These are phyloP conservation scores for Tolypocladium inflatum DNA, from an alignment of 2,329 filamentous ascomycete genomes.

Conservation along the genomic window DNA sequence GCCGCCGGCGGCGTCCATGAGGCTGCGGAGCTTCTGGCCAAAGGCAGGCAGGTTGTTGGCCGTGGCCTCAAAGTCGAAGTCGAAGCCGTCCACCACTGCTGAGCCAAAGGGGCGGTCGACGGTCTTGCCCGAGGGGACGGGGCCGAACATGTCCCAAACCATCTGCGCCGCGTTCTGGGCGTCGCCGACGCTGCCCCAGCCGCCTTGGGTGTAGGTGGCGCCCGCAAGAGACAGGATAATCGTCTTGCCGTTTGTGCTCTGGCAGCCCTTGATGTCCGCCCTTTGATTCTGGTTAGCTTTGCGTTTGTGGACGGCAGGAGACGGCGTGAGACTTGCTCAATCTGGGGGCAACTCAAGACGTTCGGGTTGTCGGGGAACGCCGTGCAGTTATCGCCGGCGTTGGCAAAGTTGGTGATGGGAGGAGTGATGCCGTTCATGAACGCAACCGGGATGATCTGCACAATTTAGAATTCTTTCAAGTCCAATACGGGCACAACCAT, in stretches of 20 bases:
- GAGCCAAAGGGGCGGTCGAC: conserved; percentile 56
- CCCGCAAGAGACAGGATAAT: conserved; percentile 66
- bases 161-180: conserved; percentile 49
- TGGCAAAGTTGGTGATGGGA: conserved; percentile 54
- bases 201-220: conserved; percentile 59
- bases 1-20: conserved; percentile 41
- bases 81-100: conserved; percentile 62
- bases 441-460: conserved; percentile 48
- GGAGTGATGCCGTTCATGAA: conserved; percentile 51
- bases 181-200: conserved; percentile 43
- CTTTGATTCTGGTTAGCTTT: background rate
- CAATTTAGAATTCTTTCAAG: background rate
- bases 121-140: conserved; percentile 29
- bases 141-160: conserved; percentile 65
- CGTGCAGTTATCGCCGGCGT: conserved; percentile 51
- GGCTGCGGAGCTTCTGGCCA: conserved; percentile 43
- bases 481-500: background rate
- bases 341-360: conserved; percentile 51
- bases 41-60: conserved; percentile 53
- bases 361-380: conserved; percentile 43
- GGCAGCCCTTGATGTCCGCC: conserved; percentile 45
- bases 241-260: conserved; percentile 53
- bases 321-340: conserved; percentile 40
- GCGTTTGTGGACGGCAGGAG: conserved; percentile 21
- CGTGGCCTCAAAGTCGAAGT: conserved; percentile 62